Base-by-base conservation (phyloP, 78 protist genomes). In the Diacronema lutheri region DNA sequence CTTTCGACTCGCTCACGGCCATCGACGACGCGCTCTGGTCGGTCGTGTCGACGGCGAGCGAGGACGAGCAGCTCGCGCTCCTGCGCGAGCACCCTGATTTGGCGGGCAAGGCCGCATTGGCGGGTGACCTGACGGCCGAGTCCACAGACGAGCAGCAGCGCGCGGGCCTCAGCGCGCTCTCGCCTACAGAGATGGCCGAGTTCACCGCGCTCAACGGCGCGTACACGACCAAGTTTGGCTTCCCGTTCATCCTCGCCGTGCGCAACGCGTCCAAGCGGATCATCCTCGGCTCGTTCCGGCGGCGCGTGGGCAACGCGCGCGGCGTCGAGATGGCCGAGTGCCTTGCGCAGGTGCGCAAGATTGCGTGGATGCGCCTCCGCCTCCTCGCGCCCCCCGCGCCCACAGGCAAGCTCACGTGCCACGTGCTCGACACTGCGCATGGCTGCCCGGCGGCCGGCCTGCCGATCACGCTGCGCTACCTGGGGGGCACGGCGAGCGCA, bases 201-300 rank as follows among this genome's bases (percentile, higher is more conserved):
- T 71, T 71, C 79, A 71, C 55, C 1, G 58, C 9, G 57, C 50
- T 71, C 38, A 71, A 71, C 79, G 57, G 26, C 19, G 57, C 55
- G 38, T 71, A 71, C 79, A 19, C 0, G 33, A 56, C 31, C 19
- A 25, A 31, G 31, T 71, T 71, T 29, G 58, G 79, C 37, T 71
- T 71, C 57, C 79, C 79, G 23, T 71, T 71, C 79, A 71, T 71
- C 79, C 58, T 71, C 31, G 79, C 79, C 2, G 79, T 71, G 13
- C 79, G 79, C 79, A 37, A 71, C 58, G 79, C 79, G 16, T 5
- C 3, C 58, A 71, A 71, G 79, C 16, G 25, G 23, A 71, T 56
- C 58, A 71, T 71, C 79, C 38, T 71, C 35, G 58, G 29, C 31
- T 10, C 79, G 26, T 71, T 71, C 35, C 37, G 1, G 58, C 40